Base-by-base conservation (phyloP, 805 yeast species). In the Maudiozyma barnettii region DNA sequence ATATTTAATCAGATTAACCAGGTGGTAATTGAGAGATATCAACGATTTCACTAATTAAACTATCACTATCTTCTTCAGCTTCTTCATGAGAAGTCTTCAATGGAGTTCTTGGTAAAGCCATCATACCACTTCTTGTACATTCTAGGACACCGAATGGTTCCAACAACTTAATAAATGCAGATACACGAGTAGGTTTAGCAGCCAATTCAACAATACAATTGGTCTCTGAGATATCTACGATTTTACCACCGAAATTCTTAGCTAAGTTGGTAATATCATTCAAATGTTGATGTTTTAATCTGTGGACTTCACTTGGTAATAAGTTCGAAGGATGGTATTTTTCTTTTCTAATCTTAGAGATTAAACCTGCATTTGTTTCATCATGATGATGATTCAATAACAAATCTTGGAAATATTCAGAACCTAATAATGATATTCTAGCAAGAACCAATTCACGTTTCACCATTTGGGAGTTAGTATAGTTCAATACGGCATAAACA, bases 21-120 rank as follows among this genome's bases (percentile, higher is more conserved):
- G 99, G 99, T 52, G 99, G 99, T 61, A 91, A 76, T 68, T 83
- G 87, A 46, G 91, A 77, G 54, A 83, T 84, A 66, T 91, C 98
- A 51, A 89, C 95, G 55, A 80, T 78, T 47, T 84, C 86, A 47
- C 72, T 67, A 23, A 63, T 60, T 51, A 60, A 55, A 21, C 79
- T 71, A 21, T 73, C 72, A 33, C 82, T 84, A 50, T 77, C 80
- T 51, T 69, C 68, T 30, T 72, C 71, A 9, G 76, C 83, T 26
- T 74, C 79, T 20, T 71, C 75, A 18, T 70, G 76, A 39, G 65
- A 70, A 36, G 61, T 60, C 53, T 82, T 86, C 56, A 89, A 70
- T 39, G 96, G 96, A 44, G 98, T 87, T 77, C 97, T 82, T 62
- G 98, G 95, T 60, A 93, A 76, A 9, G 98, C 99, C 91, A 93